Conservation (phyloP, 495 filamentous ascomycete species). For the Penicillium subrubescens region DNA sequence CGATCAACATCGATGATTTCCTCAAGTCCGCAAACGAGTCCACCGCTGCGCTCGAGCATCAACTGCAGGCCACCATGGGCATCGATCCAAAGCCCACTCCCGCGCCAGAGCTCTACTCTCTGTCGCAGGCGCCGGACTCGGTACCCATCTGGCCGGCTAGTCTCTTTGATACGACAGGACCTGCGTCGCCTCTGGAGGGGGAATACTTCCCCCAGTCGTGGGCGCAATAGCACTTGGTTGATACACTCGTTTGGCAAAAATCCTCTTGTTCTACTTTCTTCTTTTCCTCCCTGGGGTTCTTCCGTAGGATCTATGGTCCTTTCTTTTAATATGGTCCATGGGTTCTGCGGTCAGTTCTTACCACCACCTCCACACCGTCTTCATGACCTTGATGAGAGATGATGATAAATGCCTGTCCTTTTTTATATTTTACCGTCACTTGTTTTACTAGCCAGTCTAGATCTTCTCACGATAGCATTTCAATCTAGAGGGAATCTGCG, state of each 20-base stretch:
- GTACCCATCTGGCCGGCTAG: conserved; percentile 42
- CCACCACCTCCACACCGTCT: conserved; percentile 55
- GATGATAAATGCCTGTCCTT: conserved; percentile 50
- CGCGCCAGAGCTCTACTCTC: conserved; percentile 36
- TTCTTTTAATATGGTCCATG: conserved; percentile 2
- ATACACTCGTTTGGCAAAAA: conserved; percentile 17
- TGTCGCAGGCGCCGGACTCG: conserved; percentile 36
- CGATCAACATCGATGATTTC: conserved; percentile 64
- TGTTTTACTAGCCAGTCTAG: conserved; percentile 47
- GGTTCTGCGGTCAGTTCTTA: conserved; percentile 15
- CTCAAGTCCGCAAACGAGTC: conserved; percentile 55
- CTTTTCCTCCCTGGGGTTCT: conserved; percentile 20
- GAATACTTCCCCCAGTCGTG: conserved; percentile 39
- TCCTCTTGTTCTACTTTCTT: conserved; percentile 10
- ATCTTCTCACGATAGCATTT: conserved; percentile 42
- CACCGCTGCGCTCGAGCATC: conserved; percentile 50
- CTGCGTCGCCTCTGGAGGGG: conserved; percentile 39
- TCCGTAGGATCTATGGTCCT: background rate
- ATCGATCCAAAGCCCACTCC: conserved; percentile 42
- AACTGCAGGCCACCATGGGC: conserved; percentile 47
- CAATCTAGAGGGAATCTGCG: conserved; percentile 36
- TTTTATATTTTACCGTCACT: conserved; percentile 24
- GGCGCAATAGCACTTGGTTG: conserved; percentile 32
- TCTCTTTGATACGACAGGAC: conserved; percentile 36
- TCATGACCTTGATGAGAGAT: conserved; percentile 58